Evolutionary conservation across 2,329 filamentous ascomycete species (phyloP).

Genomic region (Rasamsonia emersonii): DNA sequence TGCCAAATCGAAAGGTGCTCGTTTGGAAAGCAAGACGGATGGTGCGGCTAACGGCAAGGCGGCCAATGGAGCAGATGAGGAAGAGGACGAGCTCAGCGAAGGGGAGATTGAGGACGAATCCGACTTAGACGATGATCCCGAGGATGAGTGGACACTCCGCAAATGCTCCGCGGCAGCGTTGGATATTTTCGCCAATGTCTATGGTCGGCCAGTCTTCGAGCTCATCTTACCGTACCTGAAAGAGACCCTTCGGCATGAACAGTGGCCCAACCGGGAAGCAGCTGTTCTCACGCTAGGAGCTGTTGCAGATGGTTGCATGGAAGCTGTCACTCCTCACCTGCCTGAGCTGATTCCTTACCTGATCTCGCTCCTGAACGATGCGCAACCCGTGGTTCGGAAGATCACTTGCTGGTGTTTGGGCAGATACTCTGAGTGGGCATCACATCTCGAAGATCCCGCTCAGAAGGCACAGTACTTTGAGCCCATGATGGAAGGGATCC

Average conservation of each 20-base stretch:
- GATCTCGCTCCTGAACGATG: conserved; percentile 72
- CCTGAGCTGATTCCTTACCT: conserved; percentile 86
- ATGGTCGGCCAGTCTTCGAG: conserved; percentile 78
- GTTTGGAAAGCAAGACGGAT: conserved; percentile 46
- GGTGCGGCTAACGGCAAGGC: conserved; percentile 32
- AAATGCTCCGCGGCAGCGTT: conserved; percentile 96
- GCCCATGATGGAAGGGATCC: conserved; percentile 93
- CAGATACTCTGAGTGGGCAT: conserved; percentile 87
- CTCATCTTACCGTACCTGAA: conserved; percentile 88
- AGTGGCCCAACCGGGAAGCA: conserved; percentile 90
- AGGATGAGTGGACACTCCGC: conserved; percentile 88
- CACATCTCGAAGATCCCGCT: conserved; percentile 57
- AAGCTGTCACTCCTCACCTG: conserved; percentile 80
- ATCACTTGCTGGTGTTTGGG: conserved; percentile 98
- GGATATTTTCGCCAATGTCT: conserved; percentile 88
- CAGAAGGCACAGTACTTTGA: conserved; percentile 75
- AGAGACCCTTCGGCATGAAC: conserved; percentile 74
- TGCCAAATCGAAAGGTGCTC: conserved; percentile 59
- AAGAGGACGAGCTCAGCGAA: conserved; percentile 73
- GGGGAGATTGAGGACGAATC: conserved; percentile 76
- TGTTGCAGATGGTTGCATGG: conserved; percentile 89
- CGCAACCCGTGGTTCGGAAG: conserved; percentile 83
- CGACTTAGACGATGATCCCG: conserved; percentile 63
- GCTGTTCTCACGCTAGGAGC: conserved; percentile 90
- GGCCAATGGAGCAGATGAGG: conserved; percentile 43